A percentile compares a stretch with the other conserved stretches of the same genome.
phyloP scores from a whole-genome alignment of 441 rosid genomes.

The Eutrema salsugineum region DNA sequence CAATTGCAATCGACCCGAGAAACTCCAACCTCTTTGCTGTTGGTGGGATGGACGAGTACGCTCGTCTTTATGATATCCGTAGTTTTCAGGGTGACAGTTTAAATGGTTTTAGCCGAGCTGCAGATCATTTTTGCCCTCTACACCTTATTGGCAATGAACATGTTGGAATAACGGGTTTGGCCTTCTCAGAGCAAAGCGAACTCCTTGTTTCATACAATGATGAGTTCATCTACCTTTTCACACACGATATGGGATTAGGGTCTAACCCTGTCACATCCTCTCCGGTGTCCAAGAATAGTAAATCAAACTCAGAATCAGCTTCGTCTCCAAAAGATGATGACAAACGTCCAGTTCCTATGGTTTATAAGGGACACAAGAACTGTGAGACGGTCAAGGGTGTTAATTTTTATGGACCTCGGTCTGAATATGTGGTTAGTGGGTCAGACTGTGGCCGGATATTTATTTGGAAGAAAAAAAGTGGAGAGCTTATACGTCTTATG shows the following conservation, averaged over 20 bases:
- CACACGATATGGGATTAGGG: constrained; percentile 72
- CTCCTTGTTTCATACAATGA: constrained; percentile 78
- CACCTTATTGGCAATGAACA: constrained; percentile 57
- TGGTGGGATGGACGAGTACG: constrained; percentile 75
- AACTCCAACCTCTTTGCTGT: constrained; percentile 81
- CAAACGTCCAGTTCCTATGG: constrained; percentile 45
- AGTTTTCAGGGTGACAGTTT: constrained; percentile 57
- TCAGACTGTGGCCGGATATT: constrained; percentile 95
- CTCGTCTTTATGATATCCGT: constrained; percentile 83
- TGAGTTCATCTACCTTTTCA: constrained; percentile 75
- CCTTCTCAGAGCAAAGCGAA: constrained; percentile 86
- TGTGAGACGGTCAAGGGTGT: constrained; percentile 79
- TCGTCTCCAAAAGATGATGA: constrained; percentile 27
- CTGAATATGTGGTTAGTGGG: constrained; percentile 88
- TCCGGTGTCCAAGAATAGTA: constrained; percentile 31
- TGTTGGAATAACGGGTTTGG: constrained; percentile 82
- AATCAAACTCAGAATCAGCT: constrained; percentile 29
- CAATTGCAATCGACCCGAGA: constrained; percentile 81
- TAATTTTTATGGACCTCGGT: constrained; percentile 75
- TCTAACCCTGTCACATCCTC: constrained; percentile 47
- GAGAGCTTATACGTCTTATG: constrained; percentile 72
- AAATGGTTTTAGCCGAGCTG: constrained; percentile 51
- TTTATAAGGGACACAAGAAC: constrained; percentile 78
- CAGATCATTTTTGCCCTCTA: constrained; percentile 64
- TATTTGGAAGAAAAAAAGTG: constrained; percentile 84